A percentile compares a stretch with the other conserved stretches of the same genome.
phyloP scores from a whole-genome alignment of 352 stramenopile species.

The Thalassiosira mediterranea region DNA sequence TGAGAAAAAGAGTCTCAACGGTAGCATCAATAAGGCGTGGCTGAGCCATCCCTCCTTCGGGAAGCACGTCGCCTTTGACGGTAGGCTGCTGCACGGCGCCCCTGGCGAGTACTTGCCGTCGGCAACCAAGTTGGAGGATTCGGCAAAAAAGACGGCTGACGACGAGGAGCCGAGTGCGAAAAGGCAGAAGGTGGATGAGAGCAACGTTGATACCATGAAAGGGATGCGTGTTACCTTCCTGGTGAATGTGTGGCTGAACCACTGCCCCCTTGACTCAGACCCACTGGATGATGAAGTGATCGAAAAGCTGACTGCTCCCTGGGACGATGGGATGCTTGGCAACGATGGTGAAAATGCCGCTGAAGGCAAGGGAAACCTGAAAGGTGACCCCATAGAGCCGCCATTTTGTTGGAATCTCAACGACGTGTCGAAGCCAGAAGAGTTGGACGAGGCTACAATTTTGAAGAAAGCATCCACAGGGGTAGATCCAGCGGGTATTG shows the following conservation, averaged over 20 bases:
- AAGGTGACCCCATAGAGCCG: conserved; percentile 40
- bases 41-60: conserved; percentile 74
- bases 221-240: conserved; percentile 74
- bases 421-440: conserved; percentile 27
- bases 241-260: conserved; percentile 85
- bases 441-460: conserved; percentile 13
- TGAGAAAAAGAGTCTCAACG: conserved; percentile 62
- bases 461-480: conserved; percentile 15
- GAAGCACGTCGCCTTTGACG: conserved; percentile 84
- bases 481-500: conserved; percentile 52
- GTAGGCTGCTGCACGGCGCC: conserved; percentile 76
- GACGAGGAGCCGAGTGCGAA: conserved; percentile 30
- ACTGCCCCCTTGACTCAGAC: conserved; percentile 80
- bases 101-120: conserved; percentile 72
- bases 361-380: conserved; percentile 31
- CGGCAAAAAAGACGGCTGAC: conserved; percentile 1
- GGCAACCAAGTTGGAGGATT: not conserved
- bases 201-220: conserved; percentile 3
- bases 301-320: conserved; percentile 59
- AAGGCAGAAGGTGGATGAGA: conserved; percentile 40
- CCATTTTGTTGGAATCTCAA: conserved; percentile 61
- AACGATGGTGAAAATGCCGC: no score
- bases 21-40: conserved; percentile 70
- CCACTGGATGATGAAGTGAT: conserved; percentile 73
- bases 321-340: no score